Evolutionary conservation across 1,139 yeast genomes (phyloP).

Genomic region (Geotrichum cucujoidarum): DNA sequence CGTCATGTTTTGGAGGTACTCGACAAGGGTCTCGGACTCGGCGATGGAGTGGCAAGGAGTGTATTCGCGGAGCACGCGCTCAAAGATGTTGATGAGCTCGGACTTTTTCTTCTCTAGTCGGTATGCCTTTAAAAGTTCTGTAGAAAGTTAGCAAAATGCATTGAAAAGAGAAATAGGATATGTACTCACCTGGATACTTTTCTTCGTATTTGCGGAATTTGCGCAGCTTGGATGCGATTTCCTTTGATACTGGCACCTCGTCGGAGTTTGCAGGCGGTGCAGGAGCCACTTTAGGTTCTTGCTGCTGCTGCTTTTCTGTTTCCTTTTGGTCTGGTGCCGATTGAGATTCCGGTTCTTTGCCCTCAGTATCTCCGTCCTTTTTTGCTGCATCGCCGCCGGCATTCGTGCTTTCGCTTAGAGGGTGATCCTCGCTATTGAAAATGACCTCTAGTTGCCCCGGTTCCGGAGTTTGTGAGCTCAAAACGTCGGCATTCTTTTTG

Average conservation of each 20-base stretch:
- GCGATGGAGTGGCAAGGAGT: slow-evolving; percentile 76
- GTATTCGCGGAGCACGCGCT: slow-evolving; percentile 64
- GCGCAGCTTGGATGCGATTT: slow-evolving; percentile 56
- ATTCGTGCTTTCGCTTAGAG: not conserved
- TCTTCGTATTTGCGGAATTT: slow-evolving; percentile 86
- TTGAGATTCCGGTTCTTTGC: not conserved
- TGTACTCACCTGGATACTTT: slow-evolving; percentile 55
- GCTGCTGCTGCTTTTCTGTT: not conserved
- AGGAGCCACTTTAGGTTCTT: not conserved
- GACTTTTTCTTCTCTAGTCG: slow-evolving; percentile 69
- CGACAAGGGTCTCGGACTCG: slow-evolving; percentile 65
- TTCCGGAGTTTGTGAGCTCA: slow-evolving; percentile 13
- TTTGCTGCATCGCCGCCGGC: not conserved
- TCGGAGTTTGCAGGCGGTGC: not conserved
- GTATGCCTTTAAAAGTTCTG: slow-evolving; percentile 66
- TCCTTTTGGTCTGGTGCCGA: not conserved
- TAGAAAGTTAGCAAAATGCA: not conserved
- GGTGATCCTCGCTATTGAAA: slow-evolving; percentile 2
- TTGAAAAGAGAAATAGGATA: not conserved
- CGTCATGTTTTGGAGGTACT: slow-evolving; percentile 60
- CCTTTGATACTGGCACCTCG: slow-evolving; percentile 44
- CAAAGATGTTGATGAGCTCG: slow-evolving; percentile 60
- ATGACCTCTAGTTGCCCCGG: slow-evolving; percentile 15
- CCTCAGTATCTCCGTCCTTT: not conserved
- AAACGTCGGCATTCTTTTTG: slow-evolving; percentile 13